These are phyloP conservation scores for Rhododendron henanense DNA, from an alignment of 148 eudicot genomes.

Conservation along the genomic window DNA sequence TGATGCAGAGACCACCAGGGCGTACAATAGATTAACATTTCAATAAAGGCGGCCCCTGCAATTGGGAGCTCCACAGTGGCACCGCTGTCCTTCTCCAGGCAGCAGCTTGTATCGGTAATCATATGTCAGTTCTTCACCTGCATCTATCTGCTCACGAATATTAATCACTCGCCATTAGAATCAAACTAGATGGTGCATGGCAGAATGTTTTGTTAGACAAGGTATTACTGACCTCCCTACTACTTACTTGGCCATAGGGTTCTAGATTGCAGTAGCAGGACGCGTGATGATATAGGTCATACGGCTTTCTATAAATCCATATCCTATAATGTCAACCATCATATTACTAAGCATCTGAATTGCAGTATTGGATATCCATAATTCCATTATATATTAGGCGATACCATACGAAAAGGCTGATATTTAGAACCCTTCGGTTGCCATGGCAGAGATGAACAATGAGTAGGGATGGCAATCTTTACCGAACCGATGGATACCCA, in stretches of 20 bases:
- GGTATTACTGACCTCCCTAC: not conserved
- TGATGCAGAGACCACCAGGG: not conserved
- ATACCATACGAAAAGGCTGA: not conserved
- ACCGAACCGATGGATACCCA: too few species aligned
- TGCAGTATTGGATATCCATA: not conserved
- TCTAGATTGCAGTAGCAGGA: not conserved
- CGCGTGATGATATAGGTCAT: not conserved
- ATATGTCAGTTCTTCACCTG: constrained; percentile 77
- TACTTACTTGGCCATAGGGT: not conserved
- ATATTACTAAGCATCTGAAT: not conserved
- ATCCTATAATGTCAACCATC: not conserved
- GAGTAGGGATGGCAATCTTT: too few species aligned
- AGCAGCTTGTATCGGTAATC: constrained; percentile 48
- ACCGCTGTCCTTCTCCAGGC: constrained; percentile 59
- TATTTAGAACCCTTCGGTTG: not conserved
- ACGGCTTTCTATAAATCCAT: not conserved
- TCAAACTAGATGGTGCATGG: not conserved
- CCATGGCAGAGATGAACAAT: not conserved
- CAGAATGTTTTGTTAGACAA: not conserved
- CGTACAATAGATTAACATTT: not conserved
- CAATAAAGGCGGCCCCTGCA: constrained; percentile 73
- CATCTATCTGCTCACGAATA: constrained; percentile 58
- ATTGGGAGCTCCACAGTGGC: constrained; percentile 65
- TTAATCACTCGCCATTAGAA: not conserved
- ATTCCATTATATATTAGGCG: not conserved